These are phyloP conservation scores for Populus pruinosa DNA, from an alignment of 345 rosid genomes.

Conservation along the genomic window DNA sequence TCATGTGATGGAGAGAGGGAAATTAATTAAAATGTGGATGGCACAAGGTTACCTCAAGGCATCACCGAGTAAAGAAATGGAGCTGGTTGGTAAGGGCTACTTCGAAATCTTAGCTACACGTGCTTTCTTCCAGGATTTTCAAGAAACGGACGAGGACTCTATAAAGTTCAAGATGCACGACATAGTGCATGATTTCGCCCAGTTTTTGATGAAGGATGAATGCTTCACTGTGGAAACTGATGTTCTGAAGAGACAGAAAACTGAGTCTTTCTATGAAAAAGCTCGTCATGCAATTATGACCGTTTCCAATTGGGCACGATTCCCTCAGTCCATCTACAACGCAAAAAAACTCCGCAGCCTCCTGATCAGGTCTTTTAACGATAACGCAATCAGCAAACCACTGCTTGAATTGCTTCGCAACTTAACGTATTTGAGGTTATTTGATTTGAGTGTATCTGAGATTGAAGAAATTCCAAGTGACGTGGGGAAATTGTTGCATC, in stretches of 20 bases:
- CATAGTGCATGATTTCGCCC: conserved; percentile 14
- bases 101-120: conserved; percentile 1
- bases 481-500: not conserved
- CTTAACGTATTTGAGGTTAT: not conserved
- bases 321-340: not conserved
- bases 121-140: conserved; percentile 3
- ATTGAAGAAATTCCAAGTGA: not conserved
- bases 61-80: not conserved
- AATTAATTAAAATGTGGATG: conserved; percentile 8
- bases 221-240: not conserved
- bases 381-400: too few relatives aligned
- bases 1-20: not conserved
- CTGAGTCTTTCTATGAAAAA: not conserved
- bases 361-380: not conserved
- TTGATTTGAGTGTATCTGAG: not conserved
- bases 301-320: not conserved
- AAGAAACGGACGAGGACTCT: not conserved
- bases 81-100: not conserved
- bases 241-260: not conserved
- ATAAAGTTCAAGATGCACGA: conserved; percentile 2
- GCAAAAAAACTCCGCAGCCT: conserved; percentile 7
- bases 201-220: conserved; percentile 1
- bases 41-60: conserved; percentile 13
- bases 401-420: not conserved
- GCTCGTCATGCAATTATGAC: not conserved